Base-by-base conservation (phyloP, 495 filamentous ascomycete species). In the Neurospora sp. region DNA sequence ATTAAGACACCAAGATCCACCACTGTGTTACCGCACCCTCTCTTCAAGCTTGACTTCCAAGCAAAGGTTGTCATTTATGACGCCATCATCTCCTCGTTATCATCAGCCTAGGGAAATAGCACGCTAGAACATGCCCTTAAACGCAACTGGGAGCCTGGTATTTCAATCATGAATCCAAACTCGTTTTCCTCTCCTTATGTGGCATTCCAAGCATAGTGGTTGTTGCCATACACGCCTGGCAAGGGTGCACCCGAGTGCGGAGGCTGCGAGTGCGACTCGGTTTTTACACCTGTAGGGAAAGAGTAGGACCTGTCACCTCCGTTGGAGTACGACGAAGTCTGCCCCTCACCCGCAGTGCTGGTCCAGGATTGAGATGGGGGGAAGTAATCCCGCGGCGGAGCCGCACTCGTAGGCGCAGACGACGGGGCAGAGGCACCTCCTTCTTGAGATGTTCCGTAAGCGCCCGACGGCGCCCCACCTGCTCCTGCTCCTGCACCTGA, bases 311-410 rank as follows among this genome's bases (percentile, higher is more conserved):
- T 78, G 36, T 78, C 80, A 45, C 59, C 71, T n/a, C 75, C 78
- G 73, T 81, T 82, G 17, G 78, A 74, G 36, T 84, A 83, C 17
- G 80, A 78, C 2, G 79, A 72, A 15, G 82, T 75, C 43, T 78
- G 78, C 9, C 76, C 73, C 66, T 85, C 84, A 45, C 82, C 82
- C 3, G 84, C 82, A 28, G 83, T 82, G 17, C 82, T 82, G 21
- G 82, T 84, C 84, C 83, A 85, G 38, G 81, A 82, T 62, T 82
- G 80, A 11, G 81, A 77, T 5, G 83, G 75, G n/a, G 85, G 82
- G 73, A 84, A 85, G 73, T 85, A 85, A 42, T 86, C 85, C 38
- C 85, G 80, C 19, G 82, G 79, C 13, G 83, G 82, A 36, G 79
- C 75, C 15, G 79, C 79, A 34, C 79, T 75, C 8, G 75, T 73